Base-by-base conservation (phyloP, 2,329 filamentous ascomycete genomes). In the Pseudogymnoascus sp. region DNA sequence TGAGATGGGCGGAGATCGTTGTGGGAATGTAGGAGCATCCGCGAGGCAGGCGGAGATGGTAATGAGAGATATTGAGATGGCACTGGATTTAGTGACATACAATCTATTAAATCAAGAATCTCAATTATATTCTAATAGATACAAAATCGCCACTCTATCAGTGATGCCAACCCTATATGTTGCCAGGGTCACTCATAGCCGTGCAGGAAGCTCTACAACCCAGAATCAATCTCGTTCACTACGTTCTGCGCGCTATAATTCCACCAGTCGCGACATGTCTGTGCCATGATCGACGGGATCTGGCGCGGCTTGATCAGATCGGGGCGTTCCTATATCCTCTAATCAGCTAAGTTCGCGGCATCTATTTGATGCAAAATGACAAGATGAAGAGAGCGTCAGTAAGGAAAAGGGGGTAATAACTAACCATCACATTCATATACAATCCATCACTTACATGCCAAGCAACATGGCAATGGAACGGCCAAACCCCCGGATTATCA, bases 241-340 rank as follows among this genome's bases (percentile, higher is more conserved):
- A 81, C 73, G 64, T 82, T 77, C 1, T 74, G 72, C 15, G 73
- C 67, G 6, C 80, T 83, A 76, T 78, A 85, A 10, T 68, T 68
- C 2, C 72, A 75, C 83, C 83, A 84, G 66, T 83, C 77, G 56
- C 77, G 70, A 66, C 80, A 83, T 35, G 81, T 83, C 70, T 85
- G 77, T 15, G 78, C 76, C 64, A 84, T 79, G 17, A 78, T 76
- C 26, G 74, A 72, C 0, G 83, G 82, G 15, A 86, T 77, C n/a
- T 68, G 67, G 67, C 80, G 69, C 37, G 73, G 68, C 53, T 67
- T 63, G 80, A 73, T 67, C 77, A 72, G 7, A 77, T 75, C 7
- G 70, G 70, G 10, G 73, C 75, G 19, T 72, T 67, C 67, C 29
- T 62, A 35, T 5, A 46, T 46, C 5, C 13, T 2, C 23, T 19